phyloP scores from a whole-genome alignment of 306 rosid genomes.

The Malus orientalis region DNA sequence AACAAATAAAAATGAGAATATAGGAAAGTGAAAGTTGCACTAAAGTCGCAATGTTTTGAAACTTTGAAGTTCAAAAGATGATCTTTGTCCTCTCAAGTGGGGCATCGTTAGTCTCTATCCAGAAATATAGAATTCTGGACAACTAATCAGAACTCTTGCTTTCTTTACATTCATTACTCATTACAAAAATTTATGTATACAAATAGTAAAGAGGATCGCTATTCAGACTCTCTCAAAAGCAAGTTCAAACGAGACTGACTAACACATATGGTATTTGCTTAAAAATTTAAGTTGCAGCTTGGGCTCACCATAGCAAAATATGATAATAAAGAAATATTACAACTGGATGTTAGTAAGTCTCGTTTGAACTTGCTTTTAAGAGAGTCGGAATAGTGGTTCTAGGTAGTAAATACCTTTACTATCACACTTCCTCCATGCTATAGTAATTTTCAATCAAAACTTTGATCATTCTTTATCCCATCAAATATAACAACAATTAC shows the following conservation, averaged over 20 bases:
- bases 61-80: constrained; percentile 24
- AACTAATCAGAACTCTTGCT: constrained; percentile 11
- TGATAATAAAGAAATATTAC: not conserved
- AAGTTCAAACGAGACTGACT: not conserved
- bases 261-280: not conserved
- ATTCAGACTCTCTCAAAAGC: not conserved
- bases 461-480: not conserved
- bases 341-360: not conserved
- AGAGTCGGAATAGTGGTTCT: not conserved
- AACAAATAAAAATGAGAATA: constrained; percentile 28
- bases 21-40: constrained; percentile 19
- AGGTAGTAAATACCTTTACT: constrained; percentile 24
- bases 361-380: not conserved
- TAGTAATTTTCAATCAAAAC: not conserved
- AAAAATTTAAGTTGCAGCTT: no score
- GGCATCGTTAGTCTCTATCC: constrained; percentile 15
- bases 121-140: constrained; percentile 31
- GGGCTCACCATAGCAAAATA: not conserved
- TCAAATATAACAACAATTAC: not conserved
- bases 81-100: constrained; percentile 41
- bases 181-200: constrained; percentile 16
- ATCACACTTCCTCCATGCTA: constrained; percentile 6
- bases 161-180: constrained; percentile 1
- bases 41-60: not conserved
- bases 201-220: not conserved